Base-by-base conservation (phyloP, 1,139 yeast genomes). In the Suhomyces taliae region DNA sequence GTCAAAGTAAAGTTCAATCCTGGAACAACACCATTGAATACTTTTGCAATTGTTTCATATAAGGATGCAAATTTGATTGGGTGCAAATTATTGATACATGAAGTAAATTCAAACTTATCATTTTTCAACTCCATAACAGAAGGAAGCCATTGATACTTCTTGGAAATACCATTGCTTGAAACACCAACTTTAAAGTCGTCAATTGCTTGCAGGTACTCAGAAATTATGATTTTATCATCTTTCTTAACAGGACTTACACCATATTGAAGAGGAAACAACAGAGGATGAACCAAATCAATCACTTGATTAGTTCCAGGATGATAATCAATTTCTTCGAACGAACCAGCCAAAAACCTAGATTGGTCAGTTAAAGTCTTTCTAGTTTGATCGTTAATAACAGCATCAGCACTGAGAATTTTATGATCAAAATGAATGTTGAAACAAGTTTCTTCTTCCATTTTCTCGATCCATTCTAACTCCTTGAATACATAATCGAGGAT, bases 221-320 rank as follows among this genome's bases (percentile, higher is more conserved):
- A 2, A 6, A 19, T 19, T 19, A 19, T 19, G 24, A 19, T 19
- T 6, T 32, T 24, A n/a, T 32, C 35, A 6, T 27, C 31, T 5
- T 8, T 35, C 1, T 53, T 38, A n/a, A 66, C 52, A 1, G 71
- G 69, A 6, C 76, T 69, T 10, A 47, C 58, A 0, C 67, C 72
- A 45, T 71, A 74, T 40, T 62, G 66, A 7, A 73, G 53, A 0
- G 75, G 75, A 47, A 64, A 73, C 42, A 74, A 58, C 14, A 78
- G 72, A 8, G 79, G 79, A 51, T 74, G 78, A 6, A 74, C 74
- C 34, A 74, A 58, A 53, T 74, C 77, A 29, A 72, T 55, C 1
- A 74, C 77, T 12, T 69, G 56, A 39, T 65, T 52, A 0, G 74
- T 62, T 6, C 65, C 64, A 4, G 76, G 78, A 50, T 72, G 78